These are phyloP conservation scores for Monoraphidium neglectum DNA, from an alignment of 139 green algal species.

Conservation along the genomic window DNA sequence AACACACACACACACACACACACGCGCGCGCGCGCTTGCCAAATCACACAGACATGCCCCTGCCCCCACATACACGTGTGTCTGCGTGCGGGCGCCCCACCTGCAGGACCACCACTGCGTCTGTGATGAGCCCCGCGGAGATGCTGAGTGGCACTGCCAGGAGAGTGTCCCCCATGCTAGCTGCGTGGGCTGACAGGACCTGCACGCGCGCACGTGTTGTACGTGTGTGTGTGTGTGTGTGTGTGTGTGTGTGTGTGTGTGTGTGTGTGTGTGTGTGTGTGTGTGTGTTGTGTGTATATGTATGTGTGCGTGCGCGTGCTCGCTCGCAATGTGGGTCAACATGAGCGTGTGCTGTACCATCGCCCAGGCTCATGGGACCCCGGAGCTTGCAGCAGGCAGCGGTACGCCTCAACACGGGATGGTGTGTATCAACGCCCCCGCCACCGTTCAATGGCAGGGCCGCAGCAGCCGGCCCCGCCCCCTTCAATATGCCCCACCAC, in stretches of 20 bases:
- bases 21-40: no score
- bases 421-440: no score
- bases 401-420: background rate
- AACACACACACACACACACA: no score
- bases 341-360: no score
- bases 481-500: no score
- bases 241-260: background rate
- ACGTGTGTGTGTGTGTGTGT: background rate
- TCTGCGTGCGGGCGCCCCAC: constrained; percentile 53
- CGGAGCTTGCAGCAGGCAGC: constrained; percentile 7
- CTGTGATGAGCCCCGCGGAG: constrained; percentile 53
- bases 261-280: background rate
- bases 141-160: constrained; percentile 80
- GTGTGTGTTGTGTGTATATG: constrained; percentile 23
- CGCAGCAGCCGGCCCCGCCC: no score
- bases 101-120: constrained; percentile 23
- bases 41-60: background rate
- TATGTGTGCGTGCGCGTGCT: no score
- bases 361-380: background rate
- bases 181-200: constrained; percentile 78
- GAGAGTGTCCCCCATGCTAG: constrained; percentile 74
- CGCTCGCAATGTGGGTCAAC: no score
- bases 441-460: no score
- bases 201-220: constrained; percentile 25
- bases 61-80: background rate